Evolutionary conservation across 1,139 yeast species (phyloP).

Genomic region (Trichomonascaceae sp.): DNA sequence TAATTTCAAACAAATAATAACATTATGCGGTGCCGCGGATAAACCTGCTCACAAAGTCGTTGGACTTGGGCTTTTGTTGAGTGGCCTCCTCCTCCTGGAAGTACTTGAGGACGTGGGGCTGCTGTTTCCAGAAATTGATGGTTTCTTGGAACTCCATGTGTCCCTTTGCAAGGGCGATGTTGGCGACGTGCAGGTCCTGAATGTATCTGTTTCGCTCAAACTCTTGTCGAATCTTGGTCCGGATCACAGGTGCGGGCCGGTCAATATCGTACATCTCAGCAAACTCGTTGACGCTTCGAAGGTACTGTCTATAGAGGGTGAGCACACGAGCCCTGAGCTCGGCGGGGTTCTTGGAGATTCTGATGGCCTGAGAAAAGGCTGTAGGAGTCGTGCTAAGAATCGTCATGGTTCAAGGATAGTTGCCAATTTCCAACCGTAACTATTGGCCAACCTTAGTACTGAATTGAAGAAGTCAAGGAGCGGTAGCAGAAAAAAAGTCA

Average conservation of each 20-base stretch:
- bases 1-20: slow-evolving; percentile 2
- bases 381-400: slow-evolving; percentile 40
- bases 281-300: slow-evolving; percentile 34
- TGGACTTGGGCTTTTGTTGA: slow-evolving; percentile 19
- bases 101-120: slow-evolving; percentile 72
- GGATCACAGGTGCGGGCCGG: slow-evolving; percentile 68
- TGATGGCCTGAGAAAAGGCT: slow-evolving; percentile 74
- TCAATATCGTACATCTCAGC: slow-evolving; percentile 64
- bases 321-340: slow-evolving; percentile 57
- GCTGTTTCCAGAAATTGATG: slow-evolving; percentile 85
- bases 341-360: slow-evolving; percentile 45
- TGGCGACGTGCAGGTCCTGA: slow-evolving; percentile 48
- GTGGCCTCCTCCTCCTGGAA: slow-evolving; percentile 49
- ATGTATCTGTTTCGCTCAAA: slow-evolving; percentile 77
- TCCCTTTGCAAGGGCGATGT: slow-evolving; percentile 65
- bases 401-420: too few species aligned
- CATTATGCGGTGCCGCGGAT: slow-evolving; percentile 36
- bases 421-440: too few species aligned
- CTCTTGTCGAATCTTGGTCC: slow-evolving; percentile 80
- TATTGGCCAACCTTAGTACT: too few species aligned
- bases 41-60: slow-evolving; percentile 50
- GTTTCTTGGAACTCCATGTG: slow-evolving; percentile 88
- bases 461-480: too few species aligned
- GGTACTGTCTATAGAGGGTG: slow-evolving; percentile 59
- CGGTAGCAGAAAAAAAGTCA: too few species aligned